phyloP scores from a whole-genome alignment of 1,284 basidiomycete genomes.

The Leucocoprinus gongylophorus region DNA sequence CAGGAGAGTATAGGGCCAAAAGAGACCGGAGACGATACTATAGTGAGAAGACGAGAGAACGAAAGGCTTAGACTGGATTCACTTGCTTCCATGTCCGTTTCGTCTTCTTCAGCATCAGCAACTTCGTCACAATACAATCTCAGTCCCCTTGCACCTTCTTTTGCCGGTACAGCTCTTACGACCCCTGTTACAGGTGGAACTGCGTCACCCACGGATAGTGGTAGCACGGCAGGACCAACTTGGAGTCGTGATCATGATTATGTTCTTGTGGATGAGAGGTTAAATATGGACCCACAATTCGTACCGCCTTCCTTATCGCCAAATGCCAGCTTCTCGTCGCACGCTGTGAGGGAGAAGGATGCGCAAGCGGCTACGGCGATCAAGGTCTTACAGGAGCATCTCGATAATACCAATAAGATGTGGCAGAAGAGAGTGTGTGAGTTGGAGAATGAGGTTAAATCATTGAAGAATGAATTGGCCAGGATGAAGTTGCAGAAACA shows the following conservation, averaged over 20 bases:
- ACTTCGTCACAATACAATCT: slow-evolving; percentile 2
- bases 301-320: not conserved
- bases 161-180: slow-evolving; percentile 1
- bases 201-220: slow-evolving; percentile 40
- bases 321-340: not conserved
- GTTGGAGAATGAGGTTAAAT: slow-evolving; percentile 64
- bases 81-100: slow-evolving; percentile 3
- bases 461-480: slow-evolving; percentile 61
- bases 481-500: slow-evolving; percentile 37
- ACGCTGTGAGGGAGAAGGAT: not conserved
- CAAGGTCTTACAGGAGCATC: slow-evolving; percentile 55
- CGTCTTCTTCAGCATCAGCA: slow-evolving; percentile 6
- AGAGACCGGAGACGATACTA: not conserved
- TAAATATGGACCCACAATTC: slow-evolving; percentile 32
- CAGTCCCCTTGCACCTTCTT: slow-evolving; percentile 4
- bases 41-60: not conserved
- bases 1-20: not conserved
- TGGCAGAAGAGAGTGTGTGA: slow-evolving; percentile 72
- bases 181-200: slow-evolving; percentile 20
- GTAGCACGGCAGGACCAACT: slow-evolving; percentile 31
- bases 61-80: slow-evolving; percentile 7
- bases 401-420: slow-evolving; percentile 47
- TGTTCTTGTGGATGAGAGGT: not conserved
- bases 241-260: slow-evolving; percentile 4
- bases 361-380: slow-evolving; percentile 24